Conservation (phyloP, 2,329 filamentous ascomycete genomes). For the Fusarium sp. region DNA sequence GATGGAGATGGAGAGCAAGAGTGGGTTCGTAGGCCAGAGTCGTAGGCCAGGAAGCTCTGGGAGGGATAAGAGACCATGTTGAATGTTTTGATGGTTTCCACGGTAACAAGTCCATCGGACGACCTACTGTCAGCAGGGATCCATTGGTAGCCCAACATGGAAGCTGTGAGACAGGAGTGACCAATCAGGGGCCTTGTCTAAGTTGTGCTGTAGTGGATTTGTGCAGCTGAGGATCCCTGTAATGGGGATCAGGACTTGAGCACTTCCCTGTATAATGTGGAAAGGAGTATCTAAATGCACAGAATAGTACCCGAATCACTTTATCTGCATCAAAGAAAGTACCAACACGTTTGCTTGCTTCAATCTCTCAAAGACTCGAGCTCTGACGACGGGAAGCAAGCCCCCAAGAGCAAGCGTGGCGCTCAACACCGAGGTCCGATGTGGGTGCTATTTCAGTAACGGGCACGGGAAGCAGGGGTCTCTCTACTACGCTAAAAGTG, state of each 20-base stretch:
- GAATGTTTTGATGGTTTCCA: constrained; percentile 47
- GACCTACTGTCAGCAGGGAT: constrained; percentile 1
- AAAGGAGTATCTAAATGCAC: neutral
- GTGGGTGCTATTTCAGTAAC: neutral
- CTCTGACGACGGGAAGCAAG: neutral
- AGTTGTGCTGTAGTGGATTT: neutral
- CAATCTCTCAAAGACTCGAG: neutral
- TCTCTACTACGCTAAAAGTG: neutral
- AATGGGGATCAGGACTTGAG: neutral
- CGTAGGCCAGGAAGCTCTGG: constrained; percentile 26
- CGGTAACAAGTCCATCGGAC: constrained; percentile 14
- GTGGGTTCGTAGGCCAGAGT: constrained; percentile 33
- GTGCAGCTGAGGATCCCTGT: neutral
- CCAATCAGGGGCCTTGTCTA: neutral
- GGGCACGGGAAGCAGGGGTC: neutral
- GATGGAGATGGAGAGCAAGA: constrained; percentile 35
- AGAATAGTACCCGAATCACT: neutral
- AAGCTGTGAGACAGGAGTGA: neutral
- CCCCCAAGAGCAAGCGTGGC: neutral
- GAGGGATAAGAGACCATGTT: constrained; percentile 22
- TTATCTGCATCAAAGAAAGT: neutral
- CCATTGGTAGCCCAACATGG: neutral
- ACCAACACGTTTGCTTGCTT: neutral
- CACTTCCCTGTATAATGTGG: neutral
- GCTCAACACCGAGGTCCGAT: neutral